Conservation (phyloP, 495 filamentous ascomycete genomes). For the Aspergillus incahuasiensis region DNA sequence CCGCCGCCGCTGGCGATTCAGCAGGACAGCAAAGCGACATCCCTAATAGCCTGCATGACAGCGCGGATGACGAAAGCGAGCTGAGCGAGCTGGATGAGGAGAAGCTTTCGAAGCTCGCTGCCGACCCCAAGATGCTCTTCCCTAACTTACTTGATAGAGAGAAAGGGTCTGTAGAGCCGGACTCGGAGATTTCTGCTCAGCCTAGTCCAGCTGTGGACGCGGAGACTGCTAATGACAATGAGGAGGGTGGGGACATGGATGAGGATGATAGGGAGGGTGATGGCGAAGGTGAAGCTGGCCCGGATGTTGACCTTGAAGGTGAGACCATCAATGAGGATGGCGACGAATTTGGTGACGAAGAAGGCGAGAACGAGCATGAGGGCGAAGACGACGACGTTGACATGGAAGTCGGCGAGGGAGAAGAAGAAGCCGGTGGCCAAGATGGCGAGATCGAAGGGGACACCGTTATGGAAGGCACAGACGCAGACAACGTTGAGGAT, state of each 20-base stretch:
- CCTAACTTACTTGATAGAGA: conserved; percentile 31
- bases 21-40: conserved; percentile 36
- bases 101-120: conserved; percentile 39
- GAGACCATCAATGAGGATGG: conserved; percentile 14
- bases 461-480: conserved; percentile 12
- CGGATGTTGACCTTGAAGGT: conserved; percentile 15
- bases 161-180: conserved; percentile 21
- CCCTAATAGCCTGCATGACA: conserved; percentile 64
- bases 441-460: conserved; percentile 13
- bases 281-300: conserved; percentile 20
- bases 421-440: conserved; percentile 18
- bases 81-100: conserved; percentile 63
- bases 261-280: conserved; percentile 22
- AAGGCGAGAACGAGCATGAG: conserved; percentile 11
- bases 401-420: conserved; percentile 15
- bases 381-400: conserved; percentile 29
- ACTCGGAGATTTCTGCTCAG: conserved; percentile 24
- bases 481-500: neutral
- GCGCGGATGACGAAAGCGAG: conserved; percentile 77
- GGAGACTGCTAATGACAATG: conserved; percentile 15
- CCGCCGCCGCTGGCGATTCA: conserved; percentile 14
- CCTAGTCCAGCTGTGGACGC: conserved; percentile 27
- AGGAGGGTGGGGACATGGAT: conserved; percentile 18
- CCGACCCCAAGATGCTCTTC: conserved; percentile 32
- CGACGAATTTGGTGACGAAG: conserved; percentile 13